Percentiles rank a stretch among this genome's conserved stretches.
These are phyloP conservation scores for Cerrena zonata DNA, from an alignment of 1,284 basidiomycete genomes.

Conservation along the genomic window DNA sequence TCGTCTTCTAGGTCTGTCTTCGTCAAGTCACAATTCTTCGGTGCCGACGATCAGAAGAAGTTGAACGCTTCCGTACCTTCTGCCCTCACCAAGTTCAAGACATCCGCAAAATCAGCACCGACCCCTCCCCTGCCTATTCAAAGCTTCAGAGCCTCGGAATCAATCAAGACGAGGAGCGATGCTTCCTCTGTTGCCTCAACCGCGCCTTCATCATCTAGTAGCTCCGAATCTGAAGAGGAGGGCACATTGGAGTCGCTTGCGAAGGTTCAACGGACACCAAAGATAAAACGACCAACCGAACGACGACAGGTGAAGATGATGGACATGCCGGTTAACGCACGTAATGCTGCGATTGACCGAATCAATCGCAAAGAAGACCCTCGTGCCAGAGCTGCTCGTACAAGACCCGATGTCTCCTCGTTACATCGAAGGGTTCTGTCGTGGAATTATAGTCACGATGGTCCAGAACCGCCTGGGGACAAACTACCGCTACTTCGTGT, in stretches of 20 bases:
- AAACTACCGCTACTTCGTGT: slow-evolving; percentile 39
- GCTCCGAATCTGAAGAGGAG: slow-evolving; percentile 35
- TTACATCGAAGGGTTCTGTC: slow-evolving; percentile 80
- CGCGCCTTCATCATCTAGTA: slow-evolving; percentile 31
- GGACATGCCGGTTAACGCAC: slow-evolving; percentile 44
- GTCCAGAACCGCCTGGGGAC: slow-evolving; percentile 50
- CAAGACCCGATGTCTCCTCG: slow-evolving; percentile 77
- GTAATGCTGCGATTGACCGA: slow-evolving; percentile 43
- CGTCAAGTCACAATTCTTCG: slow-evolving; percentile 28
- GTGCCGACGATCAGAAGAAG: slow-evolving; percentile 32
- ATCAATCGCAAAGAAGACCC: slow-evolving; percentile 47
- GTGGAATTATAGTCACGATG: slow-evolving; percentile 79
- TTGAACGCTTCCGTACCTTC: slow-evolving; percentile 24
- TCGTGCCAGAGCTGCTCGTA: slow-evolving; percentile 60
- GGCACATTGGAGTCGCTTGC: slow-evolving; percentile 57
- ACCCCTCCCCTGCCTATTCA: slow-evolving; percentile 4
- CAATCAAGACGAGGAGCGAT: slow-evolving; percentile 6
- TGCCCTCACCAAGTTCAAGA: slow-evolving; percentile 14
- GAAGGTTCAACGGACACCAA: slow-evolving; percentile 50
- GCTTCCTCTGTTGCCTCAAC: slow-evolving; percentile 6
- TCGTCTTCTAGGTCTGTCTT: slow-evolving; percentile 9
- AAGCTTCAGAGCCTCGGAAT: slow-evolving; percentile 22
- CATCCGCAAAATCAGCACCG: neutral
- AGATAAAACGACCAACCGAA: slow-evolving; percentile 49
- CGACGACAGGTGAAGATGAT: slow-evolving; percentile 70